Base-by-base conservation (phyloP, 2,329 filamentous ascomycete species). In the Coccinonectria pachysandricola region DNA sequence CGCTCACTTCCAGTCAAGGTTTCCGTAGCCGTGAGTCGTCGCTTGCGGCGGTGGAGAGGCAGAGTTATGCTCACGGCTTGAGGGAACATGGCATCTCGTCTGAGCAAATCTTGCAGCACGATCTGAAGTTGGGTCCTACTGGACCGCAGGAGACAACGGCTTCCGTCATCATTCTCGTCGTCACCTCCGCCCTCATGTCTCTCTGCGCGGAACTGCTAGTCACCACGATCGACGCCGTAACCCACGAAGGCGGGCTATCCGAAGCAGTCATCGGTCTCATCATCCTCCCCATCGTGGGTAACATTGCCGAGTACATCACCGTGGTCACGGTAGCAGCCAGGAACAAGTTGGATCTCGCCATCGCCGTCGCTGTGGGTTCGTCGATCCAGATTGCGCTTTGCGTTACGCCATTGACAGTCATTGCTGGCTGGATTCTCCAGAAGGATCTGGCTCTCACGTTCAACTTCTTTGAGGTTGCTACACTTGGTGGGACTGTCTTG, bases 401-500 rank as follows among this genome's bases (percentile, higher is more conserved):
- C 34, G 65, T 77, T 3, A 70, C 70, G 1, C 73, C 72, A 0
- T 50, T 76, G 21, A 65, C 74, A 3, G 67, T 77, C 8, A 53
- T 76, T 3, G 62, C 74, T 7, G 71, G 68, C 9, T 77, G 72
- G 72, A 57, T 59, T 34, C 53, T 76, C 39, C 46, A 57, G 8
- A 62, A 63, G 19, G 62, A 71, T 12, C 65, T 76, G 50, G 62
- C 70, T n/a, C 62, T 85, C 24, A 77, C 79, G 39, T 85, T 85
- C 53, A 77, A 77, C 41, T 65, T 76, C 18, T 85, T 85, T 46
- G 79, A 85, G 56, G 83, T 79, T 1, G 73, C 82, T 12, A 73
- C 75, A 19, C 65, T 85, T 43, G 79, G 84, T 43, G 69, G 80
- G 4, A 72, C 67, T 3, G 76, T 79, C 3, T 61, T 84, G 32